Base-by-base conservation (phyloP, 1,139 yeast species). In the Suhomyces chickasaworum region DNA sequence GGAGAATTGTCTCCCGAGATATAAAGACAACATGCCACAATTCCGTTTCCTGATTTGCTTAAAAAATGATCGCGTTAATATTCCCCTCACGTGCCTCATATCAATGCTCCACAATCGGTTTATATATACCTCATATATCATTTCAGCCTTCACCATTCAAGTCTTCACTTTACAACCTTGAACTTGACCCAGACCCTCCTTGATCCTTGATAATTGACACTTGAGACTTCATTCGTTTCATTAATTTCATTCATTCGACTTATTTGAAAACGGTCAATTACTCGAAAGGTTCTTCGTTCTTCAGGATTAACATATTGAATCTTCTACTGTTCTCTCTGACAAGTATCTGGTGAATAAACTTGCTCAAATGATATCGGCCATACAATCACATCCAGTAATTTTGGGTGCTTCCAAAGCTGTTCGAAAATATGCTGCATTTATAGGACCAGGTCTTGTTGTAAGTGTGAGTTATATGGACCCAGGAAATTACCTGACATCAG, bases 401-500 rank as follows among this genome's bases (percentile, higher is more conserved):
- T 27, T 23, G 22, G 22, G 30, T 9, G 42, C 39, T 9, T 25
- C 39, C n/a, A 35, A 37, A 47, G 50, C 53, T 17, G 45, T 66
- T 22, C 62, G 55, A 48, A 84, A 84, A 58, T 81, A 84, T 57
- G 64, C 75, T 9, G 71, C 77, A 42, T 86, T 86, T 57, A 70
- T 86, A n/a, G 93, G 95, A 0, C 95, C 95, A 0, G 95, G 95
- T 0, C 68, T 86, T 27, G 77, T 86, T 76, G 87, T 86, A 3
- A 78, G 88, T 13, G 90, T 87, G 33, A 84, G 90, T 1, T 86
- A 86, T 59, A 83, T 86, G 80, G 93, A 86, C 59, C 93, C 93
- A 0, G 95, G 95, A 1, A 86, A 86, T 60, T 86, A 85, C 61
- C 82, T 88, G 41, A 85, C 91, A 0, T 87, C 91, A 1, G 91